Evolutionary conservation across 2,329 filamentous ascomycete genomes (phyloP), one percentile per base, ranked within the genome.

Genomic region (Exophiala oligosperma): DNA sequence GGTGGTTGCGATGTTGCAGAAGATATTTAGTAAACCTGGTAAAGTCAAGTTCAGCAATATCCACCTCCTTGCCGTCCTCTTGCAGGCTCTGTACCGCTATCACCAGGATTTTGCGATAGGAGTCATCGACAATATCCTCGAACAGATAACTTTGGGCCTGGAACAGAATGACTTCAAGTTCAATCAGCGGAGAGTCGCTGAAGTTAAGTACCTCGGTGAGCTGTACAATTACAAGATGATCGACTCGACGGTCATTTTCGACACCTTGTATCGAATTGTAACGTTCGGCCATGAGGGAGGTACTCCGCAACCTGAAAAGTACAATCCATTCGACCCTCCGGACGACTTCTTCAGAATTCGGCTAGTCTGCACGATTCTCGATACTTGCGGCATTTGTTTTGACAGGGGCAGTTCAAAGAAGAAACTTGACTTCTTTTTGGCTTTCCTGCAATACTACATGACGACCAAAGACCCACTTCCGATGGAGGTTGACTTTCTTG

Each of bases 41-140:
- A 97, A 97, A 77, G 91, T 99, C 75, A 97, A 96, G 73, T 99
- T 95, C 74, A 92, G 92, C 69, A 97, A 96, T 70, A 91, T 99
- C 64, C 91, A 97, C 72, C 84, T 97, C 51, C 83, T 99, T 51
- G 92, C 92, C 2, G 93, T 96, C 57, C 84, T 97, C 26, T 84
- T 96, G 40, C 90, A 91, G 60, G 91, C 92, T 1, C 81, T 99
- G 43, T 92, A 95, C 70, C 87, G 92, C 12, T 95, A 97, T 67
- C 94, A 99, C 66, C 90, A 92, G 57, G 86, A 88, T 9, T 99
- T 99, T 69, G 90, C 92, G 17, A 89, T 96, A 56, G 85, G 84
- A n/a, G 87, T 97, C 49, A 91, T 99, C 62, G 94, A 99, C 71
- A 92, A 93, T 63, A 78, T 97, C 4, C 80, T 97, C 14, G 95